Percentiles rank a stretch among this genome's conserved stretches.
Conservation (phyloP, 257 asterid species). For the Coffea eugenioides region DNA sequence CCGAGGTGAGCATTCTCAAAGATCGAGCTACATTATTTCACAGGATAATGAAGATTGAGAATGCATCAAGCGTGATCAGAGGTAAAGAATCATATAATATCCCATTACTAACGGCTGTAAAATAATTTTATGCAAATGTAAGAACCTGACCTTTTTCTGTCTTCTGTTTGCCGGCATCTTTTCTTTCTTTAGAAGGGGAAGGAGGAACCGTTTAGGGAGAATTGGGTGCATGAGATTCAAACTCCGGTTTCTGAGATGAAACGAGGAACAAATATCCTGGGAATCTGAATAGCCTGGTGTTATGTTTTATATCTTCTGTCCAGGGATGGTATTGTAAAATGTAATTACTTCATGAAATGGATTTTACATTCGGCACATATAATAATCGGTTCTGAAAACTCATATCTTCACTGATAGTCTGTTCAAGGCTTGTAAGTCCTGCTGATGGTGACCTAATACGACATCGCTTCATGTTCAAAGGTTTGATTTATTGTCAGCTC, state of each 20-base stretch:
- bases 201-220: not conserved
- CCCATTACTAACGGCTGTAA: not conserved
- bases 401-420: not conserved
- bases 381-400: not conserved
- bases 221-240: not conserved
- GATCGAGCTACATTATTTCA: constrained; percentile 87
- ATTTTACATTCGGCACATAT: not conserved
- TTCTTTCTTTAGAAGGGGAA: not conserved
- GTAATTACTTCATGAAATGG: not conserved
- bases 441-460: not conserved
- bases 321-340: not conserved
- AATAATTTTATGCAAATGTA: not conserved
- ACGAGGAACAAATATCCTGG: not conserved
- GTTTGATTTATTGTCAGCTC: too few species aligned
- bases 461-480: too few species aligned
- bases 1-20: constrained; percentile 7
- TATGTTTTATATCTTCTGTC: not conserved
- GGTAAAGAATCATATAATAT: constrained; percentile 41
- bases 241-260: not conserved
- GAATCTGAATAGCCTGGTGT: not conserved
- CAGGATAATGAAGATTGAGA: constrained; percentile 89
- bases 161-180: not conserved
- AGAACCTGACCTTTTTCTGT: not conserved
- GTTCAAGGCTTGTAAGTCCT: not conserved
- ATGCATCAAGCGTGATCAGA: constrained; percentile 81